phyloP scores from a whole-genome alignment of 2,329 filamentous ascomycete species.

The Aureobasidium leucospermi region DNA sequence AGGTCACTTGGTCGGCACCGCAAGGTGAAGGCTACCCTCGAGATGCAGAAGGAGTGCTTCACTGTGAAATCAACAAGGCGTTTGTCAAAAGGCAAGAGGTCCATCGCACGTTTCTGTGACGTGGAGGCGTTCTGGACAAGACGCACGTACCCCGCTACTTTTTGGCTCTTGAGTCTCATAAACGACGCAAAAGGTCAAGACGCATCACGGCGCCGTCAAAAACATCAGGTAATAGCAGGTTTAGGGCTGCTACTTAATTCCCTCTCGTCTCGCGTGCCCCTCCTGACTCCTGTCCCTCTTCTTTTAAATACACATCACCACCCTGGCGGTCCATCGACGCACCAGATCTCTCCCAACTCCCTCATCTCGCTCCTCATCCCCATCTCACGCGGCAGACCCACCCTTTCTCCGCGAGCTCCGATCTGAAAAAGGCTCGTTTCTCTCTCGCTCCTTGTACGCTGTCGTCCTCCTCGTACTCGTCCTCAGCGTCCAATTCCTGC shows the following conservation, averaged over 20 bases:
- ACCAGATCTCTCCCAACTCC: conserved; percentile 17
- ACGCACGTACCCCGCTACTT: not conserved
- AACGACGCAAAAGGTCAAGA: not conserved
- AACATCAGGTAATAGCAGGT: not conserved
- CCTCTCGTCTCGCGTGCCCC: not conserved
- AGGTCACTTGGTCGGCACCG: not conserved
- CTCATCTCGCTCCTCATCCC: conserved; percentile 14
- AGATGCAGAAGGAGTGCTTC: not conserved
- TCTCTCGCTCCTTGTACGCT: conserved; percentile 18
- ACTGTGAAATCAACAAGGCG: not conserved
- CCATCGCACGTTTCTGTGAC: not conserved
- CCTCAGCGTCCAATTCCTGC: conserved; percentile 20
- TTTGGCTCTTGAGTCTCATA: not conserved
- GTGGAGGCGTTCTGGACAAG: not conserved
- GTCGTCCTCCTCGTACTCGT: conserved; percentile 20
- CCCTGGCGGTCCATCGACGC: conserved; percentile 16
- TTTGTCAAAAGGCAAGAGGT: not conserved
- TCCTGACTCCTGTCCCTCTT: not conserved
- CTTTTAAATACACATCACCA: conserved; percentile 5
- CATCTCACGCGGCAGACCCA: conserved; percentile 14
- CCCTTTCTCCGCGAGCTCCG: conserved; percentile 26
- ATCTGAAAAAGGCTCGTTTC: conserved; percentile 15
- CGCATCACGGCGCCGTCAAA: not conserved
- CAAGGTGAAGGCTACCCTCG: not conserved
- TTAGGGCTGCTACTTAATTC: not conserved